Conservation (phyloP, 352 stramenopile genomes). For the Phytopythium boreale region DNA sequence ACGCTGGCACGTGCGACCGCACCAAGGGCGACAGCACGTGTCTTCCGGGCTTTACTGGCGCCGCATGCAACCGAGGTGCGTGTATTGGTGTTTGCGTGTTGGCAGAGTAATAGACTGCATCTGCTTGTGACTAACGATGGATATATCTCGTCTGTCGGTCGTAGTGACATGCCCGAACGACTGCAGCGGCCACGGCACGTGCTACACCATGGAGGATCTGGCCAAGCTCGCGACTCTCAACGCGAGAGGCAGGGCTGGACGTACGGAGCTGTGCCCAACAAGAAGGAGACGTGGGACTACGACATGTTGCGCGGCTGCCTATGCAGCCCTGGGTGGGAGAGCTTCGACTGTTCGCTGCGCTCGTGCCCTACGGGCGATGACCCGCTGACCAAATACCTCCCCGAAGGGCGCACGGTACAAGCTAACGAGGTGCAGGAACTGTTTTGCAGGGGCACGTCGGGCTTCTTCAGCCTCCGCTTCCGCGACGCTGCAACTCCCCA, state of each 20-base stretch:
- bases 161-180: conserved; percentile 60
- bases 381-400: conserved; percentile 55
- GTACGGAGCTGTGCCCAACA: conserved; percentile 74
- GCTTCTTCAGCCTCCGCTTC: conserved; percentile 72
- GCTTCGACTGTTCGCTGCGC: conserved; percentile 85
- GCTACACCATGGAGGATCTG: conserved; percentile 78
- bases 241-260: conserved; percentile 47
- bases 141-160: not conserved
- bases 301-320: conserved; percentile 83
- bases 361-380: conserved; percentile 90
- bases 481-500: conserved; percentile 61
- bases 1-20: conserved; percentile 64
- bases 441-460: conserved; percentile 50
- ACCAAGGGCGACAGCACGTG: conserved; percentile 71
- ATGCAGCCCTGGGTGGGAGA: conserved; percentile 85
- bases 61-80: conserved; percentile 66
- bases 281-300: conserved; percentile 89
- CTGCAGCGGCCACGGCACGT: conserved; percentile 82
- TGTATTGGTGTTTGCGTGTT: not conserved
- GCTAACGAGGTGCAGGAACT: conserved; percentile 81
- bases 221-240: conserved; percentile 49
- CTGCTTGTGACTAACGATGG: not conserved
- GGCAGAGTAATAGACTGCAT: not conserved
- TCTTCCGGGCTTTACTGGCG: conserved; percentile 55
- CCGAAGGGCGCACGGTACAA: conserved; percentile 31